These are phyloP conservation scores for Eimeria sp. DNA, from an alignment of 169 alveolate species.

Conservation along the genomic window DNA sequence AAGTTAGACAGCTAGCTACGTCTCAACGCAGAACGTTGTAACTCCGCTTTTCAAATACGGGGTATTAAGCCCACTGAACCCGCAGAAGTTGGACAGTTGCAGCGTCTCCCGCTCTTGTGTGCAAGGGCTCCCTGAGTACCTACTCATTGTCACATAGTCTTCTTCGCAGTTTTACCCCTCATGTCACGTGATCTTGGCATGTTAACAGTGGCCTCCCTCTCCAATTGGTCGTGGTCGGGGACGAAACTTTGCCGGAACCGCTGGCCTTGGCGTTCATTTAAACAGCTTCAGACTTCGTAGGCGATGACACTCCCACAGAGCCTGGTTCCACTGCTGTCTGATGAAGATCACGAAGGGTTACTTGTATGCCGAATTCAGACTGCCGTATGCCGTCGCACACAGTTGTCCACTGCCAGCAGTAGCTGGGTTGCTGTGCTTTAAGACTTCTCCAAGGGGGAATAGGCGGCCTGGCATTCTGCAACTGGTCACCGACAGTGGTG, in stretches of 20 bases:
- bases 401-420: slow-evolving; percentile 48
- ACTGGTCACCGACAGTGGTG: not conserved
- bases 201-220: not conserved
- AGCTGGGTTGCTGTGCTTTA: not conserved
- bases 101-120: not conserved
- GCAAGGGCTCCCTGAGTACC: not conserved
- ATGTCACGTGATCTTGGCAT: not conserved
- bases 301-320: not conserved
- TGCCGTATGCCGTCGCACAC: slow-evolving; percentile 38
- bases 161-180: not conserved
- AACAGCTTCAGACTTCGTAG: not conserved
- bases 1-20: not conserved
- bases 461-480: not conserved
- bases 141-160: not conserved
- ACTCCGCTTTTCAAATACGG: not conserved
- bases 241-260: not conserved
- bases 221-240: not conserved
- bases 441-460: slow-evolving; percentile 44
- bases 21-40: not conserved
- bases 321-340: not conserved
- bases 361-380: slow-evolving; percentile 8
- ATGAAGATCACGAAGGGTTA: slow-evolving; percentile 38
- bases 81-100: not conserved
- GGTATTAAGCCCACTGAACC: not conserved
- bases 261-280: not conserved